A percentile compares a stretch with the other conserved stretches of the same genome.
phyloP scores from a whole-genome alignment of 768 basidiomycete species.

The Mycena crocata region DNA sequence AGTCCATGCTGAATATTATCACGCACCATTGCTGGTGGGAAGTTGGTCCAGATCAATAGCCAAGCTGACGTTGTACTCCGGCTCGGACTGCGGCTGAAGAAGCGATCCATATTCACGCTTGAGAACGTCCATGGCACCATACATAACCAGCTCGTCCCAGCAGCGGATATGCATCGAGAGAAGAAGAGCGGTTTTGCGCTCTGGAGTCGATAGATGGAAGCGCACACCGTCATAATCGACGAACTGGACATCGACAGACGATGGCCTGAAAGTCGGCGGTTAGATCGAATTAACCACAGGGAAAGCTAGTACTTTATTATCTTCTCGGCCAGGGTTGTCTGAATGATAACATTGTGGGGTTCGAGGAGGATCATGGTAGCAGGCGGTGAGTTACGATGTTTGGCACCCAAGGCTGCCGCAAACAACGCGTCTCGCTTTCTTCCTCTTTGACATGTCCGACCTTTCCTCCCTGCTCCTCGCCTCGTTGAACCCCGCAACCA shows the following conservation, averaged over 20 bases:
- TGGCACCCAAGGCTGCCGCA: background rate
- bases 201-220: constrained; percentile 91
- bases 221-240: constrained; percentile 98
- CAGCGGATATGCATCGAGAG: constrained; percentile 98
- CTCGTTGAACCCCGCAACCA: constrained; percentile 73
- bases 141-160: constrained; percentile 92
- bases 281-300: constrained; percentile 16
- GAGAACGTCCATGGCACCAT: constrained; percentile 86
- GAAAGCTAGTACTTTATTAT: constrained; percentile 71
- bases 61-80: constrained; percentile 91
- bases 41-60: constrained; percentile 88
- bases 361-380: constrained; percentile 47
- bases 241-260: constrained; percentile 93
- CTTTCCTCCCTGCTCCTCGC: constrained; percentile 77
- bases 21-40: constrained; percentile 82
- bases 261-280: constrained; percentile 67
- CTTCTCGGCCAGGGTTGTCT: constrained; percentile 89
- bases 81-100: constrained; percentile 76
- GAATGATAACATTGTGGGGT: constrained; percentile 94
- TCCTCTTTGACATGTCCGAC: constrained; percentile 64
- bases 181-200: constrained; percentile 82
- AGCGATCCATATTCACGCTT: constrained; percentile 85
- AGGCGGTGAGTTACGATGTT: background rate
- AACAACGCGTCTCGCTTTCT: constrained; percentile 29
- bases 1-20: background rate